Evolutionary conservation across 371 early-diverging fungal genomes (phyloP).

Genomic region (Dipsacomyces acuminosporus): DNA sequence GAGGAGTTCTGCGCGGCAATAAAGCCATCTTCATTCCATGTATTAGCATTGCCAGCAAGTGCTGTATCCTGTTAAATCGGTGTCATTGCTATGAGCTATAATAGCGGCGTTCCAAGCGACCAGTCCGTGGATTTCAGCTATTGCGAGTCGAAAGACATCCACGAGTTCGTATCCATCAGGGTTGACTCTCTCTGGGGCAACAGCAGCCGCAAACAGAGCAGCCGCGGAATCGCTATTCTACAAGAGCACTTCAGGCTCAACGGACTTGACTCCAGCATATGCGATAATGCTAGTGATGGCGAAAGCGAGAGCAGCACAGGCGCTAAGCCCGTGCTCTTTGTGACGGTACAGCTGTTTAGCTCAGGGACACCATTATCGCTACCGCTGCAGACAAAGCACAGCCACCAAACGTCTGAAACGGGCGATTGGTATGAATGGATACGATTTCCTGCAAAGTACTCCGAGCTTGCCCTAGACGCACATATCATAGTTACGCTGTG

Average conservation of each 20-base stretch:
- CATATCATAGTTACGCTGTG: slow-evolving; percentile 74
- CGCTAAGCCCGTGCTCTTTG: slow-evolving; percentile 13
- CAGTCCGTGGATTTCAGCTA: slow-evolving; percentile 55
- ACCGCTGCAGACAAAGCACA: slow-evolving; percentile 36
- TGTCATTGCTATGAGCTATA: slow-evolving; percentile 43
- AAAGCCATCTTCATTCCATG: too few species aligned
- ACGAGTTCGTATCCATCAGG: slow-evolving; percentile 48
- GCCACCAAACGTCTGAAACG: not conserved
- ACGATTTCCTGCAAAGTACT: slow-evolving; percentile 76
- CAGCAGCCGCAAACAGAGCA: slow-evolving; percentile 1
- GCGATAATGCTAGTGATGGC: not conserved
- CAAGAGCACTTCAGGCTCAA: slow-evolving; percentile 17
- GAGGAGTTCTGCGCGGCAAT: too few species aligned
- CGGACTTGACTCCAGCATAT: slow-evolving; percentile 5
- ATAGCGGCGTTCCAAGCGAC: slow-evolving; percentile 11
- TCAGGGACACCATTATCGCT: slow-evolving; percentile 32
- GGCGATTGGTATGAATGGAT: slow-evolving; percentile 86
- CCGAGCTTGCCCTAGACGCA: slow-evolving; percentile 73
- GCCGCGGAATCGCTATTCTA: slow-evolving; percentile 7
- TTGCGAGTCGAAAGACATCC: slow-evolving; percentile 52
- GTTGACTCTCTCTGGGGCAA: slow-evolving; percentile 47
- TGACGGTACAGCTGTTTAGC: slow-evolving; percentile 39
- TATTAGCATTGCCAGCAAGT: too few species aligned
- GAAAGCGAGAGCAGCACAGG: not conserved
- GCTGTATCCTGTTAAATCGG: too few species aligned